phyloP scores from a whole-genome alignment of 768 basidiomycete species.

The Mycena albidolilacea region DNA sequence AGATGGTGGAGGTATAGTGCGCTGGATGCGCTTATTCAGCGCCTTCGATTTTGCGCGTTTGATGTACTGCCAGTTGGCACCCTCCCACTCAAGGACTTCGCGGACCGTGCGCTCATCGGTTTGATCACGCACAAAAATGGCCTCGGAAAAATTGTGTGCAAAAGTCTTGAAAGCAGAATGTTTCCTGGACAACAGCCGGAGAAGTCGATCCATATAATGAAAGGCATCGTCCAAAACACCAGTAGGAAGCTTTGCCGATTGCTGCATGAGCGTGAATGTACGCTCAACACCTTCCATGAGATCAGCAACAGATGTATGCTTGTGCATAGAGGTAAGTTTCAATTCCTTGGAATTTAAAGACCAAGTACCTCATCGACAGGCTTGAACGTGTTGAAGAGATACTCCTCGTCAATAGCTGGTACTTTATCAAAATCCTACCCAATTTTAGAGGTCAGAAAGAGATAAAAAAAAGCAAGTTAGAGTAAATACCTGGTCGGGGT shows the following conservation, averaged over 20 bases:
- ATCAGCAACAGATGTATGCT: not conserved
- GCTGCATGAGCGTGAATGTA: not conserved
- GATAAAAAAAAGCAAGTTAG: too few species aligned
- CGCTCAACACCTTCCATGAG: not conserved
- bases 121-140: conserved; percentile 21
- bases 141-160: conserved; percentile 12
- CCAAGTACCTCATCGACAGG: too few species aligned
- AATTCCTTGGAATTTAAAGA: too few species aligned
- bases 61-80: conserved; percentile 5
- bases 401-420: too few species aligned
- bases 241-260: not conserved
- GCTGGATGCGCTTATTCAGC: conserved; percentile 4
- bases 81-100: not conserved
- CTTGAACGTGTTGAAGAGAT: too few species aligned
- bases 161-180: conserved; percentile 26
- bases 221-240: conserved; percentile 25
- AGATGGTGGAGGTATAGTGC: not conserved
- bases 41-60: not conserved
- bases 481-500: too few species aligned
- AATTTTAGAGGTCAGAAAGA: not conserved
- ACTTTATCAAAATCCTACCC: not conserved
- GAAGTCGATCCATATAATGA: conserved; percentile 28
- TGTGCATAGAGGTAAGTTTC: too few species aligned
- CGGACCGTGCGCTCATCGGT: conserved; percentile 2
- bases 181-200: conserved; percentile 15